Evolutionary conservation across 257 asterid species (phyloP).

Genomic region (Gentiana straminea): DNA sequence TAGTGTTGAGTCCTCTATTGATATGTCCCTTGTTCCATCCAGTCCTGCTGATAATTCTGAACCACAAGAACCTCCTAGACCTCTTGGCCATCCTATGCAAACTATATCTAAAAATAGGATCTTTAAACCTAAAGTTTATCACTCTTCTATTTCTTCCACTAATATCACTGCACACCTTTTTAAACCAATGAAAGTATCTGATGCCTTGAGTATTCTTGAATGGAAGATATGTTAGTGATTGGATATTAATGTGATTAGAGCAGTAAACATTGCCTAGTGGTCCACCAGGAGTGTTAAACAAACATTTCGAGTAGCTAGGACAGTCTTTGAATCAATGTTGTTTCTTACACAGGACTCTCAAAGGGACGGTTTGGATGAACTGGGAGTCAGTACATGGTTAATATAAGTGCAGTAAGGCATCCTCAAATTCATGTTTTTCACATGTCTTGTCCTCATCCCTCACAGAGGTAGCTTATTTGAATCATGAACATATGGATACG

Average conservation of each 20-base stretch:
- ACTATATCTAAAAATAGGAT: too few species aligned
- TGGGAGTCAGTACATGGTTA: constrained; percentile 18
- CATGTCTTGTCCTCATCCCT: constrained; percentile 35
- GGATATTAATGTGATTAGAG: constrained; percentile 15
- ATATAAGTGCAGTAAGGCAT: constrained; percentile 21
- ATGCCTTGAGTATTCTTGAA: too few species aligned
- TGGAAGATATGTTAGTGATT: constrained; percentile 1
- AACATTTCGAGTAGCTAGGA: constrained; percentile 69
- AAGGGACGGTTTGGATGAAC: constrained; percentile 36
- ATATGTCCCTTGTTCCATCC: too few species aligned
- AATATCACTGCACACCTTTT: too few species aligned
- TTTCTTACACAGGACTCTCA: constrained; percentile 38
- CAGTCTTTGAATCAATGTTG: constrained; percentile 37
- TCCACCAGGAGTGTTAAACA: constrained; percentile 57
- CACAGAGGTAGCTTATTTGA: constrained; percentile 30
- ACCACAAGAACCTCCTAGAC: too few species aligned
- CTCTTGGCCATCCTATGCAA: too few species aligned
- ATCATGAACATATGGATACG: constrained; percentile 21
- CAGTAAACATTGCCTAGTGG: constrained; percentile 62
- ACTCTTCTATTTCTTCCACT: too few species aligned
- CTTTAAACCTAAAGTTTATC: too few species aligned
- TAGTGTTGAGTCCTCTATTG: too few species aligned
- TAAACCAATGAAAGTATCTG: too few species aligned
- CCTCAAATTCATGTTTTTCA: constrained; percentile 30
- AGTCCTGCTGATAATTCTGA: too few species aligned